Percentiles rank a stretch among this genome's conserved stretches.
phyloP scores from a whole-genome alignment of 164 flowering plant genomes.

The Taxillus chinensis region DNA sequence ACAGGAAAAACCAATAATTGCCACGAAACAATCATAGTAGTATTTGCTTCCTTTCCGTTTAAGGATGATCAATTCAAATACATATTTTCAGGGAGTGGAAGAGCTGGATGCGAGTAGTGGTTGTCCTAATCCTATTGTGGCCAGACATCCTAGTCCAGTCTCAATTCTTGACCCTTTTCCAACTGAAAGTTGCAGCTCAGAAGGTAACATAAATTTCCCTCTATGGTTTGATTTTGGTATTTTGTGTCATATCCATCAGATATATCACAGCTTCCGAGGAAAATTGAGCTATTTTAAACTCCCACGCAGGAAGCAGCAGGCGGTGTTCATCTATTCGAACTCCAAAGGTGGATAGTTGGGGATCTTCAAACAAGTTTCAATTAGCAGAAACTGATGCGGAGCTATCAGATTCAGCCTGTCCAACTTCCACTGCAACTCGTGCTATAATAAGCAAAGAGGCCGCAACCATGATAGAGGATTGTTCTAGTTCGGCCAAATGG shows the following conservation, averaged over 20 bases:
- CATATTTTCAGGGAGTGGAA: slow-evolving; percentile 20
- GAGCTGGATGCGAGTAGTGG: slow-evolving; percentile 24
- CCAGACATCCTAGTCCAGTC: slow-evolving; percentile 60
- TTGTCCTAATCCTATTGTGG: slow-evolving; percentile 13
- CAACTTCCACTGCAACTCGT: slow-evolving; percentile 20
- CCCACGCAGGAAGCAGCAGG: slow-evolving; percentile 38
- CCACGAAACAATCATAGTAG: no score
- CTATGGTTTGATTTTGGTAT: no score
- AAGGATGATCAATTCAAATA: not conserved
- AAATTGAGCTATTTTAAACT: not conserved
- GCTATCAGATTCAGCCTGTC: slow-evolving; percentile 77
- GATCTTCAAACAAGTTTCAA: slow-evolving; percentile 18
- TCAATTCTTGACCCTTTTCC: slow-evolving; percentile 69
- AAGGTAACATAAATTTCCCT: slow-evolving; percentile 31
- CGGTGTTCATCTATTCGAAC: slow-evolving; percentile 38
- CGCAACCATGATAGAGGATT: slow-evolving; percentile 5
- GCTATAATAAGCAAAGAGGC: slow-evolving; percentile 10
- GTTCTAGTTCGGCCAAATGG: slow-evolving; percentile 23
- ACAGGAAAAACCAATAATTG: no score
- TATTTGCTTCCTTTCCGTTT: not conserved
- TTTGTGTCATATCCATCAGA: no score
- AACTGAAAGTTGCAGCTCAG: slow-evolving; percentile 65
- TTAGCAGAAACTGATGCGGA: slow-evolving; percentile 42
- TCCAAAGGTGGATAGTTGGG: slow-evolving; percentile 23
- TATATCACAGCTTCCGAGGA: no score